These are phyloP conservation scores for Ophiocordyceps robertsii DNA, from an alignment of 2,329 filamentous ascomycete species.

Conservation along the genomic window DNA sequence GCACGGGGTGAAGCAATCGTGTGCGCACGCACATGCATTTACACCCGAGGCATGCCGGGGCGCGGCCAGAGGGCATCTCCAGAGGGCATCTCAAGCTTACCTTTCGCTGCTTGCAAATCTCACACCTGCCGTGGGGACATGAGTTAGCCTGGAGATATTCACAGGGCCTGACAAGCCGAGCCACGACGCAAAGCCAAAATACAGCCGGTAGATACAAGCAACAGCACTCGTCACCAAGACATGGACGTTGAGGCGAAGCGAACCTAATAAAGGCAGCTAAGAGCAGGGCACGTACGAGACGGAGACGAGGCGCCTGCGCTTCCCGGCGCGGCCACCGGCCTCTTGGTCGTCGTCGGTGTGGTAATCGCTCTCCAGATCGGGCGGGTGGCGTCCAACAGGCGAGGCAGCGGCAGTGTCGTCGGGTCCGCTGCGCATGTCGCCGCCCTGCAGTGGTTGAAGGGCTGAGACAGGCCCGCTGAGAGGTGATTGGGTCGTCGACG, in stretches of 20 bases:
- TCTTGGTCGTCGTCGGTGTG: constrained; percentile 32
- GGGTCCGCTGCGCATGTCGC: constrained; percentile 10
- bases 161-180: neutral
- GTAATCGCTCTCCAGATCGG: constrained; percentile 34
- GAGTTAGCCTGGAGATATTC: constrained; percentile 20
- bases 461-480: neutral
- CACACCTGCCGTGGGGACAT: constrained; percentile 37
- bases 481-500: neutral
- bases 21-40: neutral
- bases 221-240: too few relatives aligned
- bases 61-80: neutral
- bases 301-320: constrained; percentile 47
- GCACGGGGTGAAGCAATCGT: neutral
- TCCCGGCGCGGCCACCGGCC: constrained; percentile 27
- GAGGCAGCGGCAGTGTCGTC: constrained; percentile 11
- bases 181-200: too few relatives aligned
- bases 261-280: neutral
- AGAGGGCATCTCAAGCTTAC: constrained; percentile 24
- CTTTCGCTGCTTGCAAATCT: constrained; percentile 72
- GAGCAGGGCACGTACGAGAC: constrained; percentile 31
- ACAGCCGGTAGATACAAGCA: too few relatives aligned
- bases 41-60: neutral
- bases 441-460: neutral
- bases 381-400: constrained; percentile 17
- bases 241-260: neutral